A percentile compares a stretch with the other conserved stretches of the same genome.
Conservation (phyloP, 2,329 filamentous ascomycete species). For the Colletotrichum sp. region DNA sequence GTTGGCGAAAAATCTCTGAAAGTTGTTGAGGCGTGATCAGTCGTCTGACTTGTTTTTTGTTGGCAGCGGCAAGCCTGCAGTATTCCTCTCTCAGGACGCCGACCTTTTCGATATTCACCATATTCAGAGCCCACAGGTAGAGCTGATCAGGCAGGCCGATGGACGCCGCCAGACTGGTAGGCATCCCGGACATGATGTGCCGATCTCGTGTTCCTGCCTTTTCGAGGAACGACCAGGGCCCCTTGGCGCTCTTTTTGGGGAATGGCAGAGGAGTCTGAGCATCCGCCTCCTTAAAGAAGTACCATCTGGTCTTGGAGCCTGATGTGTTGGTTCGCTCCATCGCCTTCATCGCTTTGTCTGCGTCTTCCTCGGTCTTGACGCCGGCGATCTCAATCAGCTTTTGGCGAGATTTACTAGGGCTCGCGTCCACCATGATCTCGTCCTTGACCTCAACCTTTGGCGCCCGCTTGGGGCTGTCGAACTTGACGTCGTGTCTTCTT, state of each 20-base stretch:
- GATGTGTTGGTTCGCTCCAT: constrained; percentile 52
- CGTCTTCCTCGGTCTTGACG: constrained; percentile 43
- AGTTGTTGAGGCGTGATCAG: constrained; percentile 51
- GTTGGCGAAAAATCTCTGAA: constrained; percentile 56
- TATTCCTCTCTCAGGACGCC: constrained; percentile 65
- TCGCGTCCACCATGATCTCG: constrained; percentile 21
- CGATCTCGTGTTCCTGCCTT: constrained; percentile 58
- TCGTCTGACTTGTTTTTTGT: constrained; percentile 44
- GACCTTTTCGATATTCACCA: constrained; percentile 60
- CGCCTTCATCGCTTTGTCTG: constrained; percentile 49
- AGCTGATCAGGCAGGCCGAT: constrained; percentile 64
- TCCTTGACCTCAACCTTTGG: constrained; percentile 37
- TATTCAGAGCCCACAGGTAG: constrained; percentile 68
- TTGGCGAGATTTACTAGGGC: constrained; percentile 16
- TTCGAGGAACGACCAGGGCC: constrained; percentile 52
- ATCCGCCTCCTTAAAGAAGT: constrained; percentile 51
- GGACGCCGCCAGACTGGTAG: constrained; percentile 51
- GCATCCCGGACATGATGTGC: constrained; percentile 65
- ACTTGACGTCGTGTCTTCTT: constrained; percentile 60
- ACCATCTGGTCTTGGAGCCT: constrained; percentile 42
- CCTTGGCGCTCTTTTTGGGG: constrained; percentile 38
- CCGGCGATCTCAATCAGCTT: constrained; percentile 21
- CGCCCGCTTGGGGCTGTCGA: constrained; percentile 56
- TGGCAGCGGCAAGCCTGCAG: constrained; percentile 54
- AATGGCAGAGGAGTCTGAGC: constrained; percentile 33